These are phyloP conservation scores for Ogataea pilisensis DNA, from an alignment of 805 yeast species.

Conservation along the genomic window DNA sequence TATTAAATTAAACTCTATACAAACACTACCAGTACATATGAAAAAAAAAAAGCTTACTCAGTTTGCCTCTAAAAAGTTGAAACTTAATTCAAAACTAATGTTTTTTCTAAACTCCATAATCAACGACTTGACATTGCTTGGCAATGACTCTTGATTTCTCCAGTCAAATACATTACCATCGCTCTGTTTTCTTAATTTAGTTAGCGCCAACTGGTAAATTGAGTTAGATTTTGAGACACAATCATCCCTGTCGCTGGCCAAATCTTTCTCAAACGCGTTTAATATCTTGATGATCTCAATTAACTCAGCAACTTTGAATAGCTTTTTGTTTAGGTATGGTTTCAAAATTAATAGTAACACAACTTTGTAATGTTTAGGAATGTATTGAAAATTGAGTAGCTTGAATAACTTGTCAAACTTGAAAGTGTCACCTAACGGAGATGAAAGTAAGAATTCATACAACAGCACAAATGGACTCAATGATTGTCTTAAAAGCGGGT, in stretches of 20 bases:
- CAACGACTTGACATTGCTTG: conserved; percentile 10
- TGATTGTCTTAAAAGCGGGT: conserved; percentile 61
- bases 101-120: conserved; percentile 20
- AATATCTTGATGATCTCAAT: conserved; percentile 22
- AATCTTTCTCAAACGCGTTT: conserved; percentile 19
- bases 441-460: conserved; percentile 41
- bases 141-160: conserved; percentile 14
- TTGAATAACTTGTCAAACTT: conserved; percentile 31
- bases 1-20: no score
- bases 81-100: conserved; percentile 26
- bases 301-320: conserved; percentile 20
- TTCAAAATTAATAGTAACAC: conserved; percentile 46
- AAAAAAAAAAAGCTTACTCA: not conserved
- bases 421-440: conserved; percentile 20
- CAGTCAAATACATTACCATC: conserved; percentile 13
- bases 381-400: conserved; percentile 46
- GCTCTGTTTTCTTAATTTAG: not conserved
- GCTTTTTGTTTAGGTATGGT: conserved; percentile 26
- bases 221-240: conserved; percentile 9
- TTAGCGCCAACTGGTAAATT: conserved; percentile 19
- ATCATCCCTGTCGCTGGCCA: conserved; percentile 10
- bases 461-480: conserved; percentile 69
- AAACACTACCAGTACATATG: no score
- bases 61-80: conserved; percentile 21
- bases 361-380: conserved; percentile 49